Conservation (phyloP, 805 yeast genomes). For the Candida berthetii region DNA sequence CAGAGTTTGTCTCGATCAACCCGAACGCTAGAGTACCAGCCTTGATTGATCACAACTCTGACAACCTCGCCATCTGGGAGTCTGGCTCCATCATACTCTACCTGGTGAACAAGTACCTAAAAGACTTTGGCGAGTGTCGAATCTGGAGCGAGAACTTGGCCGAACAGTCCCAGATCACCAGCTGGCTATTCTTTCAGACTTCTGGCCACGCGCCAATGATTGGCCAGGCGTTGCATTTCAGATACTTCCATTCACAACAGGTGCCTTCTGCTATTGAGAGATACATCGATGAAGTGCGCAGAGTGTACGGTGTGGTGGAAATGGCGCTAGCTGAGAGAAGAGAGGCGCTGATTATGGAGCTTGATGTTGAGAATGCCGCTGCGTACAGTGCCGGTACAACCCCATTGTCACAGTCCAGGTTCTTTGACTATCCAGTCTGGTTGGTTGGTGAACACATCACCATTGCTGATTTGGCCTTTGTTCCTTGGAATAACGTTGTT, state of each 20-base stretch:
- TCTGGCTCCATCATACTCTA: slow-evolving; percentile 88
- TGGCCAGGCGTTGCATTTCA: slow-evolving; percentile 93
- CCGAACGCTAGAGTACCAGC: slow-evolving; percentile 98
- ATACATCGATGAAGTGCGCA: slow-evolving; percentile 85
- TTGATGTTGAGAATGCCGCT: slow-evolving; percentile 83
- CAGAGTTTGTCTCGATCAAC: slow-evolving; percentile 88
- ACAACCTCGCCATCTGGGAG: slow-evolving; percentile 86
- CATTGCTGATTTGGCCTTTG: slow-evolving; percentile 87
- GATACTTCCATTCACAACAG: slow-evolving; percentile 81
- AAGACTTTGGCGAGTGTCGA: slow-evolving; percentile 63
- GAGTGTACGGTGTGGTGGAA: slow-evolving; percentile 91
- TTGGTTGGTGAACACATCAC: slow-evolving; percentile 80
- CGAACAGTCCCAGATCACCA: slow-evolving; percentile 78
- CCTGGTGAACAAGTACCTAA: slow-evolving; percentile 60
- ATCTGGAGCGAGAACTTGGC: slow-evolving; percentile 74
- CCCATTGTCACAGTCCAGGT: slow-evolving; percentile 76
- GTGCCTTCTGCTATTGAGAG: slow-evolving; percentile 88
- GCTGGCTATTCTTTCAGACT: slow-evolving; percentile 93
- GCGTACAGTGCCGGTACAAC: slow-evolving; percentile 86
- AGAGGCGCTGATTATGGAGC: slow-evolving; percentile 83
- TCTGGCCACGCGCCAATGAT: slow-evolving; percentile 99
- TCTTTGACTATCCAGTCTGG: slow-evolving; percentile 94
- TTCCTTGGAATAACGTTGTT: slow-evolving; percentile 96
- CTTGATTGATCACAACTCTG: slow-evolving; percentile 78
- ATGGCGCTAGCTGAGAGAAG: slow-evolving; percentile 92